These are phyloP conservation scores for Exutisphaerella laricina DNA, from an alignment of 2,329 filamentous ascomycete genomes.

Conservation along the genomic window DNA sequence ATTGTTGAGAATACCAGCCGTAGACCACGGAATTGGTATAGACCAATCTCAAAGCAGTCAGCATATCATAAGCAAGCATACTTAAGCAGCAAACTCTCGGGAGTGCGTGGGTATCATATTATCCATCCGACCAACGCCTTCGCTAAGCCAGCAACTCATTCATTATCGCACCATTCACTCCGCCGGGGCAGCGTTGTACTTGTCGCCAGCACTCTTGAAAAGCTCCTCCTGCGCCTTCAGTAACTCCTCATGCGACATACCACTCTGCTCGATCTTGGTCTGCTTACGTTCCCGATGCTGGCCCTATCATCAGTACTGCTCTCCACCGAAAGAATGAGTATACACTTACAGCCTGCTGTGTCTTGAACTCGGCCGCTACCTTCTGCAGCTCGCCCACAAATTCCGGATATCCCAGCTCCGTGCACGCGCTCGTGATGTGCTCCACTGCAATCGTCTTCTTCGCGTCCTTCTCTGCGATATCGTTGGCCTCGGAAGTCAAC, in stretches of 20 bases:
- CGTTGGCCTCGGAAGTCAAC: conserved; percentile 97
- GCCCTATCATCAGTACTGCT: conserved; percentile 4
- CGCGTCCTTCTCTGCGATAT: conserved; percentile 96
- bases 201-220: conserved; percentile 73
- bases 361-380: conserved; percentile 86
- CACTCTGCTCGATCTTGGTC: conserved; percentile 93
- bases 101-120: not conserved
- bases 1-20: too few relatives aligned
- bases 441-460: conserved; percentile 99
- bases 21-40: too few relatives aligned
- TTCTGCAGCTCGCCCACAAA: conserved; percentile 85
- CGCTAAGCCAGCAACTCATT: not conserved
- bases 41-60: too few relatives aligned
- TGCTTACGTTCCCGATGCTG: conserved; percentile 94
- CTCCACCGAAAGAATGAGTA: conserved; percentile 8
- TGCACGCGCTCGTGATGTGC: conserved; percentile 90
- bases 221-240: conserved; percentile 84
- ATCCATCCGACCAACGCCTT: not conserved
- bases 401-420: conserved; percentile 85
- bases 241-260: conserved; percentile 84
- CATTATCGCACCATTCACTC: not conserved
- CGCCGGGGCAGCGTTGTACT: conserved; percentile 49
- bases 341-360: conserved; percentile 71
- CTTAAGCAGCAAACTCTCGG: not conserved
- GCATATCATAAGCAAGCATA: conserved; percentile 2